Evolutionary conservation across 305 asterid genomes (phyloP).

Genomic region (Salvia sclarea): DNA sequence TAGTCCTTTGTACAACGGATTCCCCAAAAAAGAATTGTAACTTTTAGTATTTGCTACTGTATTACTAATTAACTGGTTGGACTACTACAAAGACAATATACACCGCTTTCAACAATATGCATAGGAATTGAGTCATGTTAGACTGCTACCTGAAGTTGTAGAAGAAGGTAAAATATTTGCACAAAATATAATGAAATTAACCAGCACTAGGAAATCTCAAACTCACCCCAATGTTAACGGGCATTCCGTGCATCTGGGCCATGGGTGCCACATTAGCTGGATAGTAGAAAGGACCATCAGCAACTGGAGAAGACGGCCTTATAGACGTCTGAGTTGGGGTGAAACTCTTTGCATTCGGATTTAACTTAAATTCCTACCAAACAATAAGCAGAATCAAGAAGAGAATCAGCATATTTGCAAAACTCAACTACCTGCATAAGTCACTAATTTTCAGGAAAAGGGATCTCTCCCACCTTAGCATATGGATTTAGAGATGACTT

Average conservation of each 20-base stretch:
- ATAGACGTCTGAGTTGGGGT: constrained; percentile 66
- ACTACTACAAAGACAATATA: neutral
- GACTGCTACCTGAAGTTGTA: constrained; percentile 14
- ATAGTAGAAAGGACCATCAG: constrained; percentile 79
- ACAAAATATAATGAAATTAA: constrained; percentile 22
- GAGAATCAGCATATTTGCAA: constrained; percentile 20
- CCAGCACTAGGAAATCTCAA: constrained; percentile 21
- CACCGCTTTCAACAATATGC: neutral
- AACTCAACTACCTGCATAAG: neutral
- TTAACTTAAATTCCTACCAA: constrained; percentile 84
- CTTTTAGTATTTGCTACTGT: neutral
- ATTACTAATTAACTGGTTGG: neutral
- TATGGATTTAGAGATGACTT: constrained; percentile 82
- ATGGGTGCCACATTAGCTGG: constrained; percentile 66
- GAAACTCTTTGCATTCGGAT: constrained; percentile 86
- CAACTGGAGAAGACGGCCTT: constrained; percentile 76
- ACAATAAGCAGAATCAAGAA: constrained; percentile 29
- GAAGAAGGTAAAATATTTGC: constrained; percentile 12
- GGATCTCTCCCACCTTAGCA: constrained; percentile 67
- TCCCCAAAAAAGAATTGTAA: constrained; percentile 12
- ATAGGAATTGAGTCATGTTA: constrained; percentile 14
- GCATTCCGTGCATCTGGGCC: constrained; percentile 83
- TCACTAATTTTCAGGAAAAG: neutral
- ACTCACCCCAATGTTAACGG: constrained; percentile 84
- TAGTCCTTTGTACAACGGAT: neutral